Base-by-base conservation (phyloP, 1,139 yeast genomes). In the Candida dubliniensis region DNA sequence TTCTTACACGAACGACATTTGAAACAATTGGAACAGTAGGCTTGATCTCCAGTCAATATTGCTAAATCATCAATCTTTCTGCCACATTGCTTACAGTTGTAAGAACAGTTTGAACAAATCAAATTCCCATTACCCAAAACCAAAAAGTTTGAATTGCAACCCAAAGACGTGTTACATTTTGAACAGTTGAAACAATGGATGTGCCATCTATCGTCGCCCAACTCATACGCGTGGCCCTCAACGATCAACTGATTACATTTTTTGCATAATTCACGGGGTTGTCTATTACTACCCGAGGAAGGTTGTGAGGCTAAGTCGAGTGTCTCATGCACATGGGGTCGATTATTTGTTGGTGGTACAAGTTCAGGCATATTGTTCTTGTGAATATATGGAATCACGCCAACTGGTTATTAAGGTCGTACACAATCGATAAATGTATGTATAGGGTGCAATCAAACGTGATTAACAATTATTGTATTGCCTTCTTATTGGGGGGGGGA, bases 151-250 rank as follows among this genome's bases (percentile, higher is more conserved):
- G 95, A 85, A 60, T 90, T 86, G 54, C 96, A 87, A 27, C 95
- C 96, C 46, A 93, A 70, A 37, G 84, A 78, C 51, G 80, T 76
- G 35, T 77, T 74, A 64, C 99, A 93, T 55, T 86, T 85, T 47
- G 95, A 85, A 65, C 99, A 93, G 44, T 83, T 78, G 66, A 93
- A 95, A 65, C 98, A 93, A 51, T 85, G 81, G 45, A 89, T 87
- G 62, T 93, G 99, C 99, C 99, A 93, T 54, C 96, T 80, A 61
- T 89, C 93, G 42, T 87, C 95, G 24, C 96, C 96, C 44, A 85
- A 63, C 58, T 86, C 93, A 57, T 85, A 86, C 5, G 93, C 93
- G 55, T 86, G 93, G 18, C 91, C 93, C 51, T 84, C 88, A 14
- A 73, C 70, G 38, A 86, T 84, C 31, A 81, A 65, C 35, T 58